These are phyloP conservation scores for Agaricus blazei DNA, from an alignment of 768 basidiomycete species.

Conservation along the genomic window DNA sequence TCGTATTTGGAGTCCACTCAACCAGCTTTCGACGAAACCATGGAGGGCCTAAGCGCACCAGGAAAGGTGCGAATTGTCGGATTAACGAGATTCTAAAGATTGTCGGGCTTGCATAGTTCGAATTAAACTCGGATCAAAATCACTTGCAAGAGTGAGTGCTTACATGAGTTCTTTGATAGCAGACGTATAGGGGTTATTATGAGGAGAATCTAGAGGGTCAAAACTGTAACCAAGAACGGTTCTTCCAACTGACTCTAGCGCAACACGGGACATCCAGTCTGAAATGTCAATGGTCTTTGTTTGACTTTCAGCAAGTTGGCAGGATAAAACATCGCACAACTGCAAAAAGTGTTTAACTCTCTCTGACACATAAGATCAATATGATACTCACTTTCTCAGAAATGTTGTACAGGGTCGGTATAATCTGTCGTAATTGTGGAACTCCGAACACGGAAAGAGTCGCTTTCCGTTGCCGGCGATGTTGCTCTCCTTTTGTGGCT, in stretches of 20 bases:
- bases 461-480: slow-evolving; percentile 44
- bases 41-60: slow-evolving; percentile 36
- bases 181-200: slow-evolving; percentile 38
- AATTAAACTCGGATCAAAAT: background rate
- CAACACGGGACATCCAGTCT: slow-evolving; percentile 40
- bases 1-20: slow-evolving; percentile 31
- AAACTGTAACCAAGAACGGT: slow-evolving; percentile 42
- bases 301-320: slow-evolving; percentile 16
- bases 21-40: slow-evolving; percentile 38
- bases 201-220: slow-evolving; percentile 36
- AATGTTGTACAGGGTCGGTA: slow-evolving; percentile 40
- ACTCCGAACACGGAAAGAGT: slow-evolving; percentile 43
- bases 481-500: slow-evolving; percentile 35
- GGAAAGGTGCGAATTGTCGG: slow-evolving; percentile 40
- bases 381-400: slow-evolving; percentile 33
- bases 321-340: slow-evolving; percentile 20
- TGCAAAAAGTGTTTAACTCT: background rate
- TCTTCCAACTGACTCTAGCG: slow-evolving; percentile 39
- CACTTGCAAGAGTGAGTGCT: slow-evolving; percentile 9
- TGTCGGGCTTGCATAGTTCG: slow-evolving; percentile 31
- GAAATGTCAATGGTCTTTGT: slow-evolving; percentile 34
- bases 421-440: slow-evolving; percentile 37
- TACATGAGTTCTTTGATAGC: slow-evolving; percentile 43
- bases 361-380: background rate
- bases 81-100: slow-evolving; percentile 39